A percentile compares a stretch with the other conserved stretches of the same genome.
phyloP scores from a whole-genome alignment of 2,329 filamentous ascomycete species.

The Dothideomycetidae sp. region DNA sequence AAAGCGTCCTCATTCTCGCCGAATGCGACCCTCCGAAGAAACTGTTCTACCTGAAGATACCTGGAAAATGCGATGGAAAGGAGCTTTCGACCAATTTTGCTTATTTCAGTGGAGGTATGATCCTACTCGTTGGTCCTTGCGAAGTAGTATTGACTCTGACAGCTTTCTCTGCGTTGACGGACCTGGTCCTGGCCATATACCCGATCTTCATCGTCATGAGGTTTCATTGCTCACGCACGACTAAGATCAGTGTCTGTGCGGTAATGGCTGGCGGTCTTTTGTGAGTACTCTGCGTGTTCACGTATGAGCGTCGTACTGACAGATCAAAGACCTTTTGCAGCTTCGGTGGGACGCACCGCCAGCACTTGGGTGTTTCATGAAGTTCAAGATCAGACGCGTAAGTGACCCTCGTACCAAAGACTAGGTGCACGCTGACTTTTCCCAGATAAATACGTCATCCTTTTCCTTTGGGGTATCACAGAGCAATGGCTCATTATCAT shows the following conservation, averaged over 20 bases:
- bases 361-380: background rate
- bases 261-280: conserved; percentile 7
- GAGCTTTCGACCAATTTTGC: conserved; percentile 4
- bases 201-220: conserved; percentile 4
- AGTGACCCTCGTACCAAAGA: background rate
- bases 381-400: background rate
- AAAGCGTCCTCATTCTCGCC: background rate
- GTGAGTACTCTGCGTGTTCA: too few species aligned
- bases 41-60: background rate
- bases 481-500: background rate
- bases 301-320: too few species aligned
- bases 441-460: background rate
- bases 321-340: background rate
- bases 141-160: background rate
- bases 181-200: conserved; percentile 4
- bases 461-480: background rate
- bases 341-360: background rate
- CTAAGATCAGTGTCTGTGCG: conserved; percentile 4
- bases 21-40: background rate
- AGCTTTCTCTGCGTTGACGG: conserved; percentile 7
- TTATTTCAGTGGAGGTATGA: conserved; percentile 4
- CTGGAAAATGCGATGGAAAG: background rate
- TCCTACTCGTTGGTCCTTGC: background rate
- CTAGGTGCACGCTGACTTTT: background rate
- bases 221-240: conserved; percentile 2